Base-by-base conservation (phyloP, 352 stramenopile species). In the Phytophthora tubulina region DNA sequence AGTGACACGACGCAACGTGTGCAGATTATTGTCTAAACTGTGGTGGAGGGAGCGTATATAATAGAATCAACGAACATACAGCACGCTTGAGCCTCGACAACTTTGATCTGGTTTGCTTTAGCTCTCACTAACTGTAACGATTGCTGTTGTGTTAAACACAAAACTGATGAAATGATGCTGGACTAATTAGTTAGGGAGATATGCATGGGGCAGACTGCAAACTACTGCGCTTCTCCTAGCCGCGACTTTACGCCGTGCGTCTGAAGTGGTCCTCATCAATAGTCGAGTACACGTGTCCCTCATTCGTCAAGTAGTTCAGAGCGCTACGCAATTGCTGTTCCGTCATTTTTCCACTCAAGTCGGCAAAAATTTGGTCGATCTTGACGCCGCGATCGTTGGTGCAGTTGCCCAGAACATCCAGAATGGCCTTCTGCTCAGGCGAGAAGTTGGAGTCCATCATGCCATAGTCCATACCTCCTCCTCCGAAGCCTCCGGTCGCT, bases 181-280 rank as follows among this genome's bases (percentile, higher is more conserved):
- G 15, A 27, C 41, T 27, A 46, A 46, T 46, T 46, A 46, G 14
- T 46, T 13, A 27, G 21, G 21, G 21, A 27, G 21, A 27, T 27
- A 46, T 46, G 41, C 41, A 46, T 27, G 21, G 2, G 1, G 21
- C 21, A 27, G 21, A 27, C 41, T 27, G 14, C 41, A 46, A 46
- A 4, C 41, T 46, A 45, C 10, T 45, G 21, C 21, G 0, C 41
- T 46, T 46, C 41, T 6, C 1, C 17, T 27, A 46, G 41, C 15
- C 8, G 7, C 33, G 7, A 33, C 30, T 51, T 62, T 95, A 95
- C 14, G 85, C 79, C 33, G 92, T 97, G 36, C 90, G 84, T 75
- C 93, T 95, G 73, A 95, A 96, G 76, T 97, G 91, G 74, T 96
- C 87, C 67, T 97, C 90, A 69, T 97, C 92, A 72, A 97, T 96